phyloP scores from a whole-genome alignment of 192 early-diverging fungal species.

The Gonapodya prolifera region DNA sequence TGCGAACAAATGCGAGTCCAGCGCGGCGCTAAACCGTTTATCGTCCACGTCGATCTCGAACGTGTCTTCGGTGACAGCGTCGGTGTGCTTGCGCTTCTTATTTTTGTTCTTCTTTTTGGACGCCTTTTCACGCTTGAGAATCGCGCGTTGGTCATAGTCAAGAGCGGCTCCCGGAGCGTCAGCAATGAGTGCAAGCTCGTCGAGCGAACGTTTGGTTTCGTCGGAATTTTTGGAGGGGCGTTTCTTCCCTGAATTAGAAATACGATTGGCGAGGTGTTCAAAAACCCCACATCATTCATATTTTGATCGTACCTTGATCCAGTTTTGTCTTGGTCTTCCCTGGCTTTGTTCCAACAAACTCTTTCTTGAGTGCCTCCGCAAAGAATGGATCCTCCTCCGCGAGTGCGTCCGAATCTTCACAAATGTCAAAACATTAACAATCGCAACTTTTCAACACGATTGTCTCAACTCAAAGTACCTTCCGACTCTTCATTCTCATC shows the following conservation, averaged over 20 bases:
- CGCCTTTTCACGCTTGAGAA: slow-evolving; percentile 38
- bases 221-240: too few relatives aligned
- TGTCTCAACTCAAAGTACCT: slow-evolving; percentile 71
- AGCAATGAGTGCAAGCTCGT: too few relatives aligned
- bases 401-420: slow-evolving; percentile 71
- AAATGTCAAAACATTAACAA: slow-evolving; percentile 69
- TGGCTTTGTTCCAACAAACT: background rate
- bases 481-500: slow-evolving; percentile 17
- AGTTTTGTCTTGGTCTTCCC: background rate
- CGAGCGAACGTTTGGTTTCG: too few relatives aligned
- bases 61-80: slow-evolving; percentile 47
- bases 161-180: too few relatives aligned
- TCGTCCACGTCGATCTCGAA: slow-evolving; percentile 80
- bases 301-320: too few relatives aligned
- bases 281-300: too few relatives aligned
- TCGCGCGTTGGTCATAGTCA: too few relatives aligned
- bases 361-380: too few relatives aligned
- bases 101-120: slow-evolving; percentile 14
- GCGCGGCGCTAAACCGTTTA: slow-evolving; percentile 69
- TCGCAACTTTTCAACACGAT: slow-evolving; percentile 45
- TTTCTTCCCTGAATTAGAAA: too few relatives aligned
- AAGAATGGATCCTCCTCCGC: too few relatives aligned
- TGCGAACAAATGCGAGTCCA: slow-evolving; percentile 76
- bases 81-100: slow-evolving; percentile 16
- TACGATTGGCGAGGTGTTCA: too few relatives aligned